These are phyloP conservation scores for Multifurca ochricompacta DNA, from an alignment of 768 basidiomycete genomes.

Conservation along the genomic window DNA sequence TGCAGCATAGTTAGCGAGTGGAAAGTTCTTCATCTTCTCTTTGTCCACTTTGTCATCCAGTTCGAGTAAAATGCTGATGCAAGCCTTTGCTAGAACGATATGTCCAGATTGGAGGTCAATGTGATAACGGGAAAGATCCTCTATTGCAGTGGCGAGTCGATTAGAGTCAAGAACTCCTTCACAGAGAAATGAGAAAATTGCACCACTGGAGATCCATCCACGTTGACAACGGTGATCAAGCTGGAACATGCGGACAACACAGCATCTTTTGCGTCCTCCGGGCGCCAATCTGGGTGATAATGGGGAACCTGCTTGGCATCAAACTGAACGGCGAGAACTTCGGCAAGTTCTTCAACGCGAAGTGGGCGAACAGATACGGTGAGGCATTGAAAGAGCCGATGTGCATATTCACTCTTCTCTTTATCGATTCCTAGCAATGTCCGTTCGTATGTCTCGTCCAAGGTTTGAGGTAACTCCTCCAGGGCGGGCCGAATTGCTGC, in stretches of 20 bases:
- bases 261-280: not conserved
- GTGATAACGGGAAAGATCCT: not conserved
- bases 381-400: slow-evolving; percentile 4
- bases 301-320: not conserved
- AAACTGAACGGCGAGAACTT: slow-evolving; percentile 1
- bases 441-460: not conserved
- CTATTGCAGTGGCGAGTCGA: not conserved
- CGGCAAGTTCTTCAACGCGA: slow-evolving; percentile 4
- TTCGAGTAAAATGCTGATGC: not conserved
- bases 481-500: not conserved
- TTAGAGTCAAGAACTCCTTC: slow-evolving; percentile 3
- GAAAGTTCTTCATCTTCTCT: not conserved
- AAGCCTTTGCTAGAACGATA: not conserved
- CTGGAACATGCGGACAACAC: not conserved
- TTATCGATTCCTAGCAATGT: not conserved
- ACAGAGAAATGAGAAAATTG: slow-evolving; percentile 11
- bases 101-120: not conserved
- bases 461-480: not conserved
- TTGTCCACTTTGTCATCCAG: not conserved
- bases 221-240: not conserved
- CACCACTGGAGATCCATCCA: not conserved
- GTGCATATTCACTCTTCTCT: not conserved
- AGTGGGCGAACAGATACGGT: not conserved
- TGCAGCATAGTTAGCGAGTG: not conserved
- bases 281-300: not conserved